Conservation (phyloP, 1,284 basidiomycete genomes). For the Fistulinella cinereoalba region DNA sequence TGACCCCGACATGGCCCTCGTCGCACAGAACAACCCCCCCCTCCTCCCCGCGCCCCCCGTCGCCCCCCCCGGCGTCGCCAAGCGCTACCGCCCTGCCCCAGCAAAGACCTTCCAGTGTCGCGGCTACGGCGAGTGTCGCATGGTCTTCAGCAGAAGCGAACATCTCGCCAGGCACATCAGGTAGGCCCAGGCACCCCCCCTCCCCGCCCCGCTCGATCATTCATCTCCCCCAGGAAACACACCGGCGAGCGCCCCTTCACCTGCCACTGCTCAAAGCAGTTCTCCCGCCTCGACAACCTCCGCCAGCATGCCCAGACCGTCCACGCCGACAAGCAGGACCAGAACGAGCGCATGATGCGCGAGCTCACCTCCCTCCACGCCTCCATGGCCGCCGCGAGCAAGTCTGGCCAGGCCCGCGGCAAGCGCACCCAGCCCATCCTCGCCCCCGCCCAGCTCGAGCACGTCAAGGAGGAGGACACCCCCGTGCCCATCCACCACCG, state of each 20-base stretch:
- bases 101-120: conserved; percentile 94
- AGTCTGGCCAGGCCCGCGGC: conserved; percentile 46
- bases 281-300: conserved; percentile 94
- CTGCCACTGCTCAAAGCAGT: conserved; percentile 94
- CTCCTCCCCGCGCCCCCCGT: conserved; percentile 15
- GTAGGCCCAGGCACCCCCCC: conserved; percentile 44
- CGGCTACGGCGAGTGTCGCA: conserved; percentile 92
- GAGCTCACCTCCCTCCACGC: conserved; percentile 86
- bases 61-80: conserved; percentile 37
- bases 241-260: conserved; percentile 95
- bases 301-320: conserved; percentile 96
- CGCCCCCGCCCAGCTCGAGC: conserved; percentile 16
- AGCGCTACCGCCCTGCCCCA: conserved; percentile 72
- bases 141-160: conserved; percentile 95
- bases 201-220: conserved; percentile 18
- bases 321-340: conserved; percentile 84
- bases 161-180: conserved; percentile 94
- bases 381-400: conserved; percentile 73
- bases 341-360: conserved; percentile 91
- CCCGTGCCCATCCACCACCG: conserved; percentile 46
- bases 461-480: conserved; percentile 56
- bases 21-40: conserved; percentile 21
- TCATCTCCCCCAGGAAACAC: conserved; percentile 71
- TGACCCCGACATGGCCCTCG: conserved; percentile 31
- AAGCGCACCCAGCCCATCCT: conserved; percentile 36